phyloP scores from a whole-genome alignment of 2,329 filamentous ascomycete species.

The Nigrospora osmanthi region DNA sequence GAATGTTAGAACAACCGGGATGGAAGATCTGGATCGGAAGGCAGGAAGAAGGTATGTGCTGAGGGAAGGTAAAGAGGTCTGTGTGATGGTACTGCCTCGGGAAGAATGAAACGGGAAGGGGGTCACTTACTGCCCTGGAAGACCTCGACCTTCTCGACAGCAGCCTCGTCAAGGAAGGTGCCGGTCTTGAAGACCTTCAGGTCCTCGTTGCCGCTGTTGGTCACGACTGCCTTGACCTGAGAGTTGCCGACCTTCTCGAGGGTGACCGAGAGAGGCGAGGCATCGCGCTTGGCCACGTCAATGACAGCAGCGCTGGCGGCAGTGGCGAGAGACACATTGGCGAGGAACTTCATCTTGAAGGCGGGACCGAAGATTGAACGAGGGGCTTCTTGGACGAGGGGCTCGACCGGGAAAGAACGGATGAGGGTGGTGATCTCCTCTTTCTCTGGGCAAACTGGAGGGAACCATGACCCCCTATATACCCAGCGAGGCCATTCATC shows the following conservation, averaged over 20 bases:
- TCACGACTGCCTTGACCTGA: slow-evolving; percentile 39
- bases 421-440: too few relatives aligned
- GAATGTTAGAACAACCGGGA: not conserved
- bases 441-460: too few relatives aligned
- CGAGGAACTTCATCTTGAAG: slow-evolving; percentile 30
- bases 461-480: too few relatives aligned
- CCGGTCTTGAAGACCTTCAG: slow-evolving; percentile 42
- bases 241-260: slow-evolving; percentile 39
- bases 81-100: not conserved
- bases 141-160: slow-evolving; percentile 41
- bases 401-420: too few relatives aligned
- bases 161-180: slow-evolving; percentile 37
- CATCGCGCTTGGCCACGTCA: slow-evolving; percentile 25
- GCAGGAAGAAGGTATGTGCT: not conserved
- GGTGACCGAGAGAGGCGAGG: slow-evolving; percentile 27
- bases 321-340: slow-evolving; percentile 24
- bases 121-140: slow-evolving; percentile 29
- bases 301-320: slow-evolving; percentile 26
- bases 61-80: not conserved
- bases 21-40: too few relatives aligned
- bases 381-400: too few relatives aligned
- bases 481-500: too few relatives aligned
- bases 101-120: not conserved
- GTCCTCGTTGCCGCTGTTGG: slow-evolving; percentile 36
- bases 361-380: too few relatives aligned